Percentiles rank a stretch among this genome's conserved stretches.
These are phyloP conservation scores for Pseudogymnoascus sp. DNA, from an alignment of 2,329 filamentous ascomycete species.

Conservation along the genomic window DNA sequence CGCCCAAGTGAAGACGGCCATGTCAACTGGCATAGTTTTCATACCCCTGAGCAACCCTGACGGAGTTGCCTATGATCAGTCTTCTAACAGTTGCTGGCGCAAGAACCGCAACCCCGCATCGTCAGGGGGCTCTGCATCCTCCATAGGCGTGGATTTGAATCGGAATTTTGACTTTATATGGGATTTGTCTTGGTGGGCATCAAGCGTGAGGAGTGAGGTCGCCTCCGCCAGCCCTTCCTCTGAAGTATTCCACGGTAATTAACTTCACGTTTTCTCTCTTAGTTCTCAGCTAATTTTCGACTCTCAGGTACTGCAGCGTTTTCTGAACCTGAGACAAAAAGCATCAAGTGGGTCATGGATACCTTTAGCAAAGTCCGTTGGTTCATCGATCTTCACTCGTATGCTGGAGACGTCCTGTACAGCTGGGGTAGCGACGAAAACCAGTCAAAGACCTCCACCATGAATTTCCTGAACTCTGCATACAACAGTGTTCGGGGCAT, in stretches of 20 bases:
- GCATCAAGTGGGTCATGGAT: slow-evolving; percentile 45
- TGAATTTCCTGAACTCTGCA: slow-evolving; percentile 46
- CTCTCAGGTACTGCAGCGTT: slow-evolving; percentile 38
- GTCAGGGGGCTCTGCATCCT: slow-evolving; percentile 23
- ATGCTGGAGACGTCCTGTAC: slow-evolving; percentile 45
- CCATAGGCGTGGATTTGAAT: slow-evolving; percentile 46
- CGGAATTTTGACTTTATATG: slow-evolving; percentile 53
- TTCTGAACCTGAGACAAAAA: slow-evolving; percentile 51
- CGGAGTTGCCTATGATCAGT: slow-evolving; percentile 45
- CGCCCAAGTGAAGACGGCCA: slow-evolving; percentile 43
- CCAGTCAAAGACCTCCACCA: slow-evolving; percentile 37
- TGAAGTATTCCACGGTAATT: slow-evolving; percentile 38
- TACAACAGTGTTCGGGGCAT: slow-evolving; percentile 46
- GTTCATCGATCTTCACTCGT: slow-evolving; percentile 54
- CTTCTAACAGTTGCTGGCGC: slow-evolving; percentile 44
- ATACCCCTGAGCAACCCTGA: slow-evolving; percentile 48
- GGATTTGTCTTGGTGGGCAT: slow-evolving; percentile 42
- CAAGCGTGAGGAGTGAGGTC: slow-evolving; percentile 31
- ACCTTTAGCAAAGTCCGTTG: slow-evolving; percentile 44
- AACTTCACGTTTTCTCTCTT: background rate
- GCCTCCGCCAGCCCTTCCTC: slow-evolving; percentile 38
- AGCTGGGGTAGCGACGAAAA: slow-evolving; percentile 50
- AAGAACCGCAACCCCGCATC: slow-evolving; percentile 47
- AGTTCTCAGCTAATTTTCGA: slow-evolving; percentile 4
- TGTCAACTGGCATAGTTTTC: slow-evolving; percentile 46